Evolutionary conservation across 2,329 filamentous ascomycete species (phyloP), one percentile per base, ranked within the genome.

Genomic region (Alternaria incomplexa): DNA sequence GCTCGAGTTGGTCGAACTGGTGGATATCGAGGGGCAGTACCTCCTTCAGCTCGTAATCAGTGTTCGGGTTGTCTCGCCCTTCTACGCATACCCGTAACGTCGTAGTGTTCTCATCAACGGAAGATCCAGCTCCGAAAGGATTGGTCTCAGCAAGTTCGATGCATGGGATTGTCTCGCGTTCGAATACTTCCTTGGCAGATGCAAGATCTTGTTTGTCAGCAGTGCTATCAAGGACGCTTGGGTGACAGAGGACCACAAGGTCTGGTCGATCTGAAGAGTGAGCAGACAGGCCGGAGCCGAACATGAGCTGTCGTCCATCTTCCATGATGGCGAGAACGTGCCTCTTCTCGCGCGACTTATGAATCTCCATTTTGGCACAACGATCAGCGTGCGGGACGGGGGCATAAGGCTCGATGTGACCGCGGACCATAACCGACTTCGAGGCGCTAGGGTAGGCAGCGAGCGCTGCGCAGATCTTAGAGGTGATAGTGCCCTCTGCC

Each of bases 401-500:
- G 50, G 71, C 71, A 25, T 73, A 73, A 5, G 72, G 72, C 60
- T 79, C 73, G 56, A 79, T 69, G 60, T 76, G 73, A 25, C 77
- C 73, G 56, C 71, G 72, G 20, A 79, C 75, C 69, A 79, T 73
- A 54, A 75, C 73, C 58, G 76, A 79, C 62, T 76, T 70, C 40
- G 77, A 79, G 11, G 71, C 67, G 52, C 71, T 69, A 50, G 74
- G 73, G 32, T 73, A 71, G 12, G 75, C 71, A 52, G 69, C 66
- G 43, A 80, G 72, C 23, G 77, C 77, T 25, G 71, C 68, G n/a
- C 70, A 72, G 30, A 80, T 74, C 30, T 76, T 71, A 8, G 62
- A 61, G 26, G 70, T 73, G 44, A 78, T 74, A 20, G 70, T 70
- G 26, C 74, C 66, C 58, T 74, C 70, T n/a, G 67, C 68, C 76